phyloP scores from a whole-genome alignment of 2,329 filamentous ascomycete species.

The Alternaria hordeiaustralica region DNA sequence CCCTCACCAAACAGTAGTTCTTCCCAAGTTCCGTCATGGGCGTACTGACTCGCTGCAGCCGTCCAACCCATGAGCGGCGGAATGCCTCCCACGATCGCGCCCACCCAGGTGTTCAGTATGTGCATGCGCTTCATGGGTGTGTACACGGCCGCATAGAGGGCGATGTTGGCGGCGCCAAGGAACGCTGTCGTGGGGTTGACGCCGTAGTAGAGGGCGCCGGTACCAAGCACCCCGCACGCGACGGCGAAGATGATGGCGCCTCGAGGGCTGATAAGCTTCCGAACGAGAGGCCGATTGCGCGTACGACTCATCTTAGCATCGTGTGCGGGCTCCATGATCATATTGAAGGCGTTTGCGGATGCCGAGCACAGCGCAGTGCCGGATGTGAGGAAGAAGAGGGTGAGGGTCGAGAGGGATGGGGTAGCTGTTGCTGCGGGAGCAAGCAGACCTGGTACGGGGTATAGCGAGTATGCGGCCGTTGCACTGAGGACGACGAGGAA shows the following conservation, averaged over 20 bases:
- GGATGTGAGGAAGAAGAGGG: constrained; percentile 86
- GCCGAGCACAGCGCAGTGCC: constrained; percentile 90
- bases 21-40: constrained; percentile 67
- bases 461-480: constrained; percentile 89
- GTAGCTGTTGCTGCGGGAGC: constrained; percentile 69
- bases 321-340: constrained; percentile 91
- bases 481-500: constrained; percentile 90
- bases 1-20: constrained; percentile 77
- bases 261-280: constrained; percentile 74
- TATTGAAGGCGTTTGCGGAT: constrained; percentile 92
- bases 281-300: constrained; percentile 84
- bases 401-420: constrained; percentile 87
- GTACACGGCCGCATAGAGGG: constrained; percentile 88
- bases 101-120: constrained; percentile 92
- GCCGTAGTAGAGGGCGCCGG: constrained; percentile 79
- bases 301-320: constrained; percentile 96
- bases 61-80: constrained; percentile 98
- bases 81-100: constrained; percentile 89
- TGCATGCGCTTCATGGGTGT: constrained; percentile 90
- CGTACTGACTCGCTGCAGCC: constrained; percentile 87
- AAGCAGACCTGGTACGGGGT: constrained; percentile 88
- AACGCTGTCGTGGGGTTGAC: constrained; percentile 93
- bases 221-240: constrained; percentile 72
- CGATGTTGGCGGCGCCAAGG: constrained; percentile 83
- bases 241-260: constrained; percentile 80